These are phyloP conservation scores for Peronospora destructor DNA, from an alignment of 352 stramenopile species.

Conservation along the genomic window DNA sequence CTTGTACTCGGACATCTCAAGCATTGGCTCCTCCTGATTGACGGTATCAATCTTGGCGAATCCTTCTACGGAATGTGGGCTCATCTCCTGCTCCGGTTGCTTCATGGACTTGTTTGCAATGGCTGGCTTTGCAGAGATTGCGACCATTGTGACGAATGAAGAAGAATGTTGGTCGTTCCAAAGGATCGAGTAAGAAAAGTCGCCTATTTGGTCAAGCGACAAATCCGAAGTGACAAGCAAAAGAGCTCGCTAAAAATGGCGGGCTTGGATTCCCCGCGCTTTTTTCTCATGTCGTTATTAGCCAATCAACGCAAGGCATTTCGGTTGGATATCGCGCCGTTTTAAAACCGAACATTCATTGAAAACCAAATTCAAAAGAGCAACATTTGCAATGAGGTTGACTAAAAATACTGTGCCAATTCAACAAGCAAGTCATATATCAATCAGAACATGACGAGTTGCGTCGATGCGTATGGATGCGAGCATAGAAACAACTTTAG, in stretches of 20 bases:
- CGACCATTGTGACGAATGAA: constrained; percentile 27
- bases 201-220: constrained; percentile 19
- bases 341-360: constrained; percentile 10
- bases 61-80: constrained; percentile 16
- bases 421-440: no score
- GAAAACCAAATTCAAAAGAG: not conserved
- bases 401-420: no score
- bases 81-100: constrained; percentile 30
- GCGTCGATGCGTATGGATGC: no score
- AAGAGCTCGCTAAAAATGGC: not conserved
- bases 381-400: constrained; percentile 1
- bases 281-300: constrained; percentile 8
- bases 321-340: constrained; percentile 3
- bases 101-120: constrained; percentile 15
- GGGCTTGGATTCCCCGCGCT: constrained; percentile 16
- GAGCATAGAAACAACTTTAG: no score
- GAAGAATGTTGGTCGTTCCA: not conserved
- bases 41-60: constrained; percentile 17
- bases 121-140: constrained; percentile 21
- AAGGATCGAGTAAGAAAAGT: constrained; percentile 2
- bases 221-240: constrained; percentile 30
- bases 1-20: constrained; percentile 84
- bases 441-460: no score
- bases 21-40: constrained; percentile 19
- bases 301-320: constrained; percentile 1